These are phyloP conservation scores for Gyromitra esculenta DNA, from an alignment of 2,329 filamentous ascomycete genomes.

Conservation along the genomic window DNA sequence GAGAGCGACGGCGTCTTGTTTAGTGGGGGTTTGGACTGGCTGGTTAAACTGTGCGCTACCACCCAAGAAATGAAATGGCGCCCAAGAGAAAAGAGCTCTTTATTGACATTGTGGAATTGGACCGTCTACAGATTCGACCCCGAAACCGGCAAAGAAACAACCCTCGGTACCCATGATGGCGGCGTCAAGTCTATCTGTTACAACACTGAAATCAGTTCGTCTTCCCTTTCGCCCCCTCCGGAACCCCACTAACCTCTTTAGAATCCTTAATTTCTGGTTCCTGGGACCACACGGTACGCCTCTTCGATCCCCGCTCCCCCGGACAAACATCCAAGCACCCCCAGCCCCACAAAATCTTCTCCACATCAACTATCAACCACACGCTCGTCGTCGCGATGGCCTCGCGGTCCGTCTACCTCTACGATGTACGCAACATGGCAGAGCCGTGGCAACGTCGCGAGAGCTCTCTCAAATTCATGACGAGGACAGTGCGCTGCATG, in stretches of 20 bases:
- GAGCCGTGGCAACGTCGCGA: constrained; percentile 93
- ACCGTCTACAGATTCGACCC: constrained; percentile 71
- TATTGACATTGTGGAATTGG: neutral
- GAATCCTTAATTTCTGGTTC: constrained; percentile 85
- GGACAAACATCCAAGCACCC: constrained; percentile 70
- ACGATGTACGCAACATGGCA: constrained; percentile 78
- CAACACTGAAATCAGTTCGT: constrained; percentile 74
- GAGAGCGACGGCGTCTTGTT: constrained; percentile 83
- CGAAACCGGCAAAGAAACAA: constrained; percentile 74
- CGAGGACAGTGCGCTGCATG: constrained; percentile 92
- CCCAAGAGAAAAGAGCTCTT: neutral
- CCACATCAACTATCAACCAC: constrained; percentile 77
- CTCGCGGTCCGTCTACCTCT: constrained; percentile 90
- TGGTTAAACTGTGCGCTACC: constrained; percentile 74
- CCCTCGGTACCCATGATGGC: constrained; percentile 79
- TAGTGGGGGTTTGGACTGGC: constrained; percentile 85
- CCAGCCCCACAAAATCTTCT: constrained; percentile 89
- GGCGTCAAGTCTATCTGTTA: constrained; percentile 87
- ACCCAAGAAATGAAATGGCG: constrained; percentile 3
- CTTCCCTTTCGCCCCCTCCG: neutral
- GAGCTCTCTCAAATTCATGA: constrained; percentile 95
- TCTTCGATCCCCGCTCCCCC: constrained; percentile 73
- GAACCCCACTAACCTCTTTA: constrained; percentile 57
- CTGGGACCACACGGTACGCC: constrained; percentile 90
- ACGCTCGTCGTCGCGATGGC: constrained; percentile 97